Evolutionary conservation across 495 filamentous ascomycete genomes (phyloP), one percentile per base, ranked within the genome.

Genomic region (Annulohypoxylon stygium): DNA sequence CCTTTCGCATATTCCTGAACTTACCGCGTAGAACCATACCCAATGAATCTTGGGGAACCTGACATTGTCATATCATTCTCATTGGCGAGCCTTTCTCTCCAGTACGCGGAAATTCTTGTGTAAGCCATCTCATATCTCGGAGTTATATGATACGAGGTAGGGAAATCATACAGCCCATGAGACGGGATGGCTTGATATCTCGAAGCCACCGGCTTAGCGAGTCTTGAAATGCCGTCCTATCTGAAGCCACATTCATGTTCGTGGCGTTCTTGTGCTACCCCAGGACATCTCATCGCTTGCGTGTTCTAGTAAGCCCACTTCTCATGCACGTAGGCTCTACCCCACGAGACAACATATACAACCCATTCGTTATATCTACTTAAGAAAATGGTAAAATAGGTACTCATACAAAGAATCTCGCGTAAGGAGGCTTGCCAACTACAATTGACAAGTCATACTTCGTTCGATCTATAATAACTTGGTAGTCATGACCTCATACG

Each of bases 181-280:
- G 11, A 2, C 48, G 8, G 16, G 48, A 51, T 18, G 48, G 51
- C 4, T 55, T 30, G 25, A 10, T 34, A 36, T 55, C 25, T 34
- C 26, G 10, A 33, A 25, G 51, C 51, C 51, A 55, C 26, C 51
- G 16, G 34, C 26, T 34, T 34, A 55, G 25, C 33, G n/a, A n/a
- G 16, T n/a, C 11, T 54, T 39, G 36, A 45, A 45, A 45, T 45
- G 3, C 51, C 25, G 26, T 55, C 4, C 30, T 30, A 55, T 14
- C 50, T 14, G 51, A 57, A 18, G 53, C 53, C 53, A 47, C 43
- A n/a, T 47, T 47, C 30, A 30, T 37, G 53, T 57, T 20, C 30
- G 53, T 57, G 20, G 16, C 30, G 6, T 0, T 53, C 5, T 16
- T 36, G 53, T 55, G 4, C 16, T 55, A 57, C 53, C 53, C 53